Conservation (phyloP, 495 filamentous ascomycete species). For the Tuber aestivum region DNA sequence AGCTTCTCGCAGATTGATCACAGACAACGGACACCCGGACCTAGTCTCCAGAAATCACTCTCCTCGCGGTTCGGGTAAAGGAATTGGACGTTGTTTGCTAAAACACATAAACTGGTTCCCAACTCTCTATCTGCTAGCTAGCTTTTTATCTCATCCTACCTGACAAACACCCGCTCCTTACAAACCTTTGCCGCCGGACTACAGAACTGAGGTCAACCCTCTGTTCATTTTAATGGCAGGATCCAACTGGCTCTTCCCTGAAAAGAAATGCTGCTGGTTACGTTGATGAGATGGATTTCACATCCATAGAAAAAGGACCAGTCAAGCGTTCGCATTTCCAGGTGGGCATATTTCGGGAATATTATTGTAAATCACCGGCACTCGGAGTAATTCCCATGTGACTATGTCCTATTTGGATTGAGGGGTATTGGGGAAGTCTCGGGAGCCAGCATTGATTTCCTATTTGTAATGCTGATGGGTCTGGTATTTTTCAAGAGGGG, state of each 20-base stretch:
- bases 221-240: slow-evolving; percentile 46
- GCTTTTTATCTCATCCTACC: background rate
- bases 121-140: background rate
- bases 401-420: no score
- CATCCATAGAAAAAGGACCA: slow-evolving; percentile 92
- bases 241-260: slow-evolving; percentile 90
- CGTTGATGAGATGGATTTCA: slow-evolving; percentile 99
- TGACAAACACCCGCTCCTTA: background rate
- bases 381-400: no score
- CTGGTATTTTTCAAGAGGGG: no score
- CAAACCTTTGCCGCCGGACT: background rate
- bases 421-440: no score
- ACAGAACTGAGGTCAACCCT: background rate
- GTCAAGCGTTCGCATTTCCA: slow-evolving; percentile 89
- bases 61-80: background rate
- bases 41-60: background rate
- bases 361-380: no score
- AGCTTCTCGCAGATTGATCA: background rate
- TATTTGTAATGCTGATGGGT: no score
- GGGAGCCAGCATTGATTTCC: no score
- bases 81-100: background rate
- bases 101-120: background rate
- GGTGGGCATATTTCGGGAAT: slow-evolving; percentile 98
- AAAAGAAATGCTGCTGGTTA: slow-evolving; percentile 95
- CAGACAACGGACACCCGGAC: background rate